Base-by-base conservation (phyloP, 768 basidiomycete genomes). In the Boletus reticulatus region DNA sequence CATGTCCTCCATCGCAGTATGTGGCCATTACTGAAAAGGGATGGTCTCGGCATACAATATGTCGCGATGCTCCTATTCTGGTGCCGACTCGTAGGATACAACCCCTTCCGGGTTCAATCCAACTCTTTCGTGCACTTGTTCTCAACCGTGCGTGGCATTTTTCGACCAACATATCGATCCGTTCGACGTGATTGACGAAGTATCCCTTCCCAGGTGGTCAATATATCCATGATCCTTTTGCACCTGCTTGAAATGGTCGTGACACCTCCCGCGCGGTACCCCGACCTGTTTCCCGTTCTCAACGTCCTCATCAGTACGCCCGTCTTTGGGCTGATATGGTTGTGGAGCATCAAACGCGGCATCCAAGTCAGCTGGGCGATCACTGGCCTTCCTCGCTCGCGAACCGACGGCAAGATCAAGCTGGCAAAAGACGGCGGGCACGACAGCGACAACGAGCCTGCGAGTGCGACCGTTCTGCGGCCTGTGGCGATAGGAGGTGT, bases 1-100 rank as follows among this genome's bases (percentile, higher is more conserved):
- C 17, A 61, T n/a, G 7, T 13, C 4, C 3, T 9, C 17, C 19
- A 17, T 47, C 22, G n/a, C 66, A 95, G 95, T 66, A 94, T 97
- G 91, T 98, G 90, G 88, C 94, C 95, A 0, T 71, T 97, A 20
- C 72, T 97, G 27, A 83, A 85, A 64, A 80, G 81, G 56, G 95
- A 97, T 58, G 90, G 89, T 0, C 78, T 89, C 10, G 84, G 78
- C 0, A 59, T 89, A 16, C 91, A 89, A 69, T 95, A 94, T 62
- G 51, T 88, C 38, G 84, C 82, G 0, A 71, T 84, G 12, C 75
- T 84, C 16, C 24, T 87, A 0, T 62, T 94, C 4, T 98, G 94
- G 94, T 97, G 96, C 68, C 80, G 82, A 53, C 58, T 89, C 2
- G 78, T 95, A 50, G 94, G 95, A 2, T 83, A 90, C 60, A 85